These are phyloP conservation scores for Pelargonium australe DNA, from an alignment of 441 rosid genomes.

Conservation along the genomic window DNA sequence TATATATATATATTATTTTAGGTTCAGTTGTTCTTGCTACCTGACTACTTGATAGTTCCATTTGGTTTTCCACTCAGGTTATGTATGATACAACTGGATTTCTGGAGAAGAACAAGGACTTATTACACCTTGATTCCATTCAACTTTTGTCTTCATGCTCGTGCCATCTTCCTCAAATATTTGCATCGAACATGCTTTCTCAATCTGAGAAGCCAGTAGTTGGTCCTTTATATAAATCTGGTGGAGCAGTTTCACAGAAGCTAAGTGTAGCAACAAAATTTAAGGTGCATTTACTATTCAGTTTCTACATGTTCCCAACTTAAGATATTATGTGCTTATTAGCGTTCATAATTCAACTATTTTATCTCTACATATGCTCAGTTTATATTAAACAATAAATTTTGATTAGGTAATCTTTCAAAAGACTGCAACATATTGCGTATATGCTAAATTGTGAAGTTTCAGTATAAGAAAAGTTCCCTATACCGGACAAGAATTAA, in stretches of 20 bases:
- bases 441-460: background rate
- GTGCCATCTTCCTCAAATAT: constrained; percentile 75
- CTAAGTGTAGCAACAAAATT: constrained; percentile 89
- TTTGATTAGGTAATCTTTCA: background rate
- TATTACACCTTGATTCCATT: constrained; percentile 86
- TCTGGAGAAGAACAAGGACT: constrained; percentile 96
- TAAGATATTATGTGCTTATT: background rate
- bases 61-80: constrained; percentile 50
- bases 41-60: constrained; percentile 26
- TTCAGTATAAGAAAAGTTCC: background rate
- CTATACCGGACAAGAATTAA: too few relatives aligned
- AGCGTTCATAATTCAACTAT: background rate
- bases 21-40: constrained; percentile 19
- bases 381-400: background rate
- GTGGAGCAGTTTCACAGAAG: constrained; percentile 96
- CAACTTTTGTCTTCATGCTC: constrained; percentile 87
- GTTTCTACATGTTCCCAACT: constrained; percentile 2
- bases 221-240: constrained; percentile 86
- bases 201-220: constrained; percentile 74
- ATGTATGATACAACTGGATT: constrained; percentile 89
- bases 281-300: constrained; percentile 49
- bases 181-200: constrained; percentile 83
- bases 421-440: background rate
- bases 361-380: background rate
- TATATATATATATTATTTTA: background rate